phyloP scores from a whole-genome alignment of 1,284 basidiomycete genomes.

The Austroboletus novae-zelandiae region DNA sequence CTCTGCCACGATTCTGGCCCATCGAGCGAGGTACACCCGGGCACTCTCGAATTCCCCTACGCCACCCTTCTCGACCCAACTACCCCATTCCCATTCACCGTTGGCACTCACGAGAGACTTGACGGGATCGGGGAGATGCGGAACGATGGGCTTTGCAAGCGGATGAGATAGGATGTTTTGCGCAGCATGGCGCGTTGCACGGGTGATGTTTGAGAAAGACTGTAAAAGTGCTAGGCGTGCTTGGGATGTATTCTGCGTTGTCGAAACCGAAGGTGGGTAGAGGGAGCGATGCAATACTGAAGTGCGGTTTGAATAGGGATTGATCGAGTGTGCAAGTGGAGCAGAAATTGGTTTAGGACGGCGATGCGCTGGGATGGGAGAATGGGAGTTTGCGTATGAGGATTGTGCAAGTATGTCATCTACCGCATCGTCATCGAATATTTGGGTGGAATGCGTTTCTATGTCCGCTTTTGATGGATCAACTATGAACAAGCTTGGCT shows the following conservation, averaged over 20 bases:
- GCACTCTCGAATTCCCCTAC: conserved; percentile 95
- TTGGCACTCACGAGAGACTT: conserved; percentile 81
- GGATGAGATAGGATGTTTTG: conserved; percentile 93
- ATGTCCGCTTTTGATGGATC: conserved; percentile 90
- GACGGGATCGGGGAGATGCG: conserved; percentile 90
- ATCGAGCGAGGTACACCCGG: conserved; percentile 92
- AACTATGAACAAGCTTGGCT: conserved; percentile 83
- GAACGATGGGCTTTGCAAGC: conserved; percentile 89
- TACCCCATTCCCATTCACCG: conserved; percentile 83
- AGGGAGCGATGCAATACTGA: conserved; percentile 79
- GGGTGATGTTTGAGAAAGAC: conserved; percentile 86
- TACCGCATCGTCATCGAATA: conserved; percentile 79
- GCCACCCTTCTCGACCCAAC: conserved; percentile 83
- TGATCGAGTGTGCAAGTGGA: conserved; percentile 35
- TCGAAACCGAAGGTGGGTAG: conserved; percentile 46
- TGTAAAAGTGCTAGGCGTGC: conserved; percentile 76
- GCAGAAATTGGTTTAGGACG: conserved; percentile 64
- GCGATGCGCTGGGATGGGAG: conserved; percentile 79
- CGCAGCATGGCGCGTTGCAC: conserved; percentile 84
- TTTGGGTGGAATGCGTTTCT: conserved; percentile 81
- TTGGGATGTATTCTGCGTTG: conserved; percentile 55
- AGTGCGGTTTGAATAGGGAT: conserved; percentile 64
- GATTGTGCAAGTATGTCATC: conserved; percentile 79
- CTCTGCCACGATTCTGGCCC: conserved; percentile 95
- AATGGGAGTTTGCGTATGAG: conserved; percentile 72